Evolutionary conservation across 257 asterid species (phyloP).

Genomic region (Solanum sejunctum): DNA sequence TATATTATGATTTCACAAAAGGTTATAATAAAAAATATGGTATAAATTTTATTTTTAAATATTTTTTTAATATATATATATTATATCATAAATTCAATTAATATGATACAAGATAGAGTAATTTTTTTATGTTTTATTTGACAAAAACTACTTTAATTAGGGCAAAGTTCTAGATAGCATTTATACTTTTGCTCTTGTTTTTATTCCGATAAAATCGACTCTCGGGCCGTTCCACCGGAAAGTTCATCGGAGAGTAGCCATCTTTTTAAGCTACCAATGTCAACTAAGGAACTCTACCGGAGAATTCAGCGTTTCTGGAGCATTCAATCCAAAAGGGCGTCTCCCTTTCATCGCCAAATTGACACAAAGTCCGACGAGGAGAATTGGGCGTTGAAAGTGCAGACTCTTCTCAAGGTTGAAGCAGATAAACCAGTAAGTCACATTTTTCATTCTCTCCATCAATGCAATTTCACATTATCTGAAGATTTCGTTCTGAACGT

Average conservation of each 20-base stretch:
- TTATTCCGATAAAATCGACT: not conserved
- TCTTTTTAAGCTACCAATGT: not conserved
- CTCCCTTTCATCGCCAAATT: not conserved
- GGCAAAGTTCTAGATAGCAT: too few relatives aligned
- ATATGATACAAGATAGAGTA: too few relatives aligned
- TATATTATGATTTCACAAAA: too few relatives aligned
- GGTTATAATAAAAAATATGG: rapidly evolving
- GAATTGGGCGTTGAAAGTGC: slow-evolving; percentile 28
- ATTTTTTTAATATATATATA: too few relatives aligned
- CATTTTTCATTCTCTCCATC: slow-evolving; percentile 26
- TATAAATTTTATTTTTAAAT: too few relatives aligned
- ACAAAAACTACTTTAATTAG: too few relatives aligned
- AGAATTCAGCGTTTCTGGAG: not conserved
- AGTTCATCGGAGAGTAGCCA: not conserved
- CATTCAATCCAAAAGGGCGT: not conserved
- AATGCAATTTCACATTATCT: slow-evolving; percentile 19
- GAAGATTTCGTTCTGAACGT: slow-evolving; percentile 55
- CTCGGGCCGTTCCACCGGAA: not conserved
- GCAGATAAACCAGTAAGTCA: slow-evolving; percentile 17
- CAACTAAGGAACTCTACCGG: not conserved
- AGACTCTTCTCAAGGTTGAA: slow-evolving; percentile 36
- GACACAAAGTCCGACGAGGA: not conserved
- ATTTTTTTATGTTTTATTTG: too few relatives aligned
- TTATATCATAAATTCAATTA: too few relatives aligned
- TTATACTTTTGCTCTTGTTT: not conserved